phyloP scores from a whole-genome alignment of 345 rosid species.

The Excoecaria agallocha region DNA sequence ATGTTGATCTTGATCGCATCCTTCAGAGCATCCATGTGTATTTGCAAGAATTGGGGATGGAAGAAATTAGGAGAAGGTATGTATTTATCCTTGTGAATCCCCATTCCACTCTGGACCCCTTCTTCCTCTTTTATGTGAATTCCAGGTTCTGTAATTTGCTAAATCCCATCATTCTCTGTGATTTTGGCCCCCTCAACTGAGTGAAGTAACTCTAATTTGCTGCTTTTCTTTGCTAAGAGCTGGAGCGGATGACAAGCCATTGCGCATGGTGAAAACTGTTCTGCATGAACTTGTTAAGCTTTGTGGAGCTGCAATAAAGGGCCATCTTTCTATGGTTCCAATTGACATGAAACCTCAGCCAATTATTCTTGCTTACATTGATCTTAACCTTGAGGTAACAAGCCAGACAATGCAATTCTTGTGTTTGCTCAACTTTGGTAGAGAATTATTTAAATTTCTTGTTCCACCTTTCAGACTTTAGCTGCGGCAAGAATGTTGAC shows the following conservation, averaged over 20 bases:
- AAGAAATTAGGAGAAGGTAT: slow-evolving; percentile 96
- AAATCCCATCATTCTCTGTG: neutral
- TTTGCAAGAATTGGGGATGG: slow-evolving; percentile 97
- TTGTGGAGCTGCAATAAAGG: slow-evolving; percentile 96
- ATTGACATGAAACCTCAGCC: slow-evolving; percentile 99
- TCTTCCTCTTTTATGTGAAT: neutral
- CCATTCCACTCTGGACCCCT: too few relatives aligned
- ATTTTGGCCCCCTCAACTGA: neutral
- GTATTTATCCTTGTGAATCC: slow-evolving; percentile 7
- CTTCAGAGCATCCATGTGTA: slow-evolving; percentile 97
- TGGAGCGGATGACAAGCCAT: slow-evolving; percentile 98
- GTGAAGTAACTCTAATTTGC: slow-evolving; percentile 9
- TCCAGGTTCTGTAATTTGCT: neutral
- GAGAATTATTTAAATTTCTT: neutral
- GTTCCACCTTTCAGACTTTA: slow-evolving; percentile 56
- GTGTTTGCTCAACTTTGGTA: neutral
- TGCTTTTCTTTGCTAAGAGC: slow-evolving; percentile 49
- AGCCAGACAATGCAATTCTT: slow-evolving; percentile 5
- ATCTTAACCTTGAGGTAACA: slow-evolving; percentile 84
- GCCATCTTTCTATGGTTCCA: slow-evolving; percentile 96
- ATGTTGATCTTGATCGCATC: slow-evolving; percentile 95
- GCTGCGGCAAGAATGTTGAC: slow-evolving; percentile 99
- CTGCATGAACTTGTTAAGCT: slow-evolving; percentile 99
- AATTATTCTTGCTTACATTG: slow-evolving; percentile 93
- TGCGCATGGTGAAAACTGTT: slow-evolving; percentile 99